A percentile compares a stretch with the other conserved stretches of the same genome.
Conservation (phyloP, 2,329 filamentous ascomycete species). For the Neoarthrinium moseri region DNA sequence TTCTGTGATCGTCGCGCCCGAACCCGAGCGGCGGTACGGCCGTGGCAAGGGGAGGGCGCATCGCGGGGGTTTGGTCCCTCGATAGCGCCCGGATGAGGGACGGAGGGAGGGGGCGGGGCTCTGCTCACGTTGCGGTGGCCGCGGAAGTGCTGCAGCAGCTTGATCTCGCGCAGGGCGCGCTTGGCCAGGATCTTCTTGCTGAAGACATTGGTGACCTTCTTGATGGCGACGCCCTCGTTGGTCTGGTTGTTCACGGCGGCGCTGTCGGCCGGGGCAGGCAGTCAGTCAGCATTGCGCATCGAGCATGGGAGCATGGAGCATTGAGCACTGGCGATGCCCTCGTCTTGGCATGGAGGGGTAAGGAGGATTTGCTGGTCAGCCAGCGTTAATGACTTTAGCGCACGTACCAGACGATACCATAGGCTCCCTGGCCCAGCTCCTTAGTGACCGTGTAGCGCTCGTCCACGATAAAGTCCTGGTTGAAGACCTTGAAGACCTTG, state of each 20-base stretch:
- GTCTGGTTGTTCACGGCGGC: slow-evolving; percentile 90
- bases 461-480: slow-evolving; percentile 98
- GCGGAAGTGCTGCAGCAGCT: slow-evolving; percentile 96
- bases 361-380: neutral
- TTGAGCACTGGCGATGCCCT: slow-evolving; percentile 16
- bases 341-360: slow-evolving; percentile 6
- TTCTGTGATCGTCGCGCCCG: neutral
- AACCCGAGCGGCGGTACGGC: too few species aligned
- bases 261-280: slow-evolving; percentile 47
- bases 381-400: slow-evolving; percentile 4
- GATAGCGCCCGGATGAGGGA: neutral
- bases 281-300: slow-evolving; percentile 14
- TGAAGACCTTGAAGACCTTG: slow-evolving; percentile 99
- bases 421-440: slow-evolving; percentile 96
- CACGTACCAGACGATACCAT: slow-evolving; percentile 93
- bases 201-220: slow-evolving; percentile 99
- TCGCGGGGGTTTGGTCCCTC: neutral
- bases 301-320: too few species aligned
- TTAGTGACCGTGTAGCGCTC: slow-evolving; percentile 98
- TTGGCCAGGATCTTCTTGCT: slow-evolving; percentile 99
- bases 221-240: slow-evolving; percentile 93
- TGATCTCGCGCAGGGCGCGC: slow-evolving; percentile 96
- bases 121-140: slow-evolving; percentile 75
- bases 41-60: neutral
- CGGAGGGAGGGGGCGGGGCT: neutral